Base-by-base conservation (phyloP, 148 eudicot species). In the Euryodendron excelsum region DNA sequence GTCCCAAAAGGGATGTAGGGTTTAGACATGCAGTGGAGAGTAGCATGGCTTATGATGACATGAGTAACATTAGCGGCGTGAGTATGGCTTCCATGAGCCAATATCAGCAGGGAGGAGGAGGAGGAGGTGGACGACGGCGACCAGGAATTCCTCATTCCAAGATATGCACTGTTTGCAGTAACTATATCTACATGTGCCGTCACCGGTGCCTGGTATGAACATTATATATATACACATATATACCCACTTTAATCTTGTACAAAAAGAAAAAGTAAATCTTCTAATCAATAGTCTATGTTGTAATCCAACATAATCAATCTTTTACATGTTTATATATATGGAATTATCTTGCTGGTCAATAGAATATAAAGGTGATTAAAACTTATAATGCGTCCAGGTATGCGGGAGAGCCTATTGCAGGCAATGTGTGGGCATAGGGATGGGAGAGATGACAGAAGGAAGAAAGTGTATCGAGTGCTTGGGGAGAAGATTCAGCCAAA, bases 371-470 rank as follows among this genome's bases (percentile, higher is more conserved):
- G n/a, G n/a, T n/a, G n/a, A n/a, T n/a, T n/a, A n/a, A 56, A 4
- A 18, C 3, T n/a, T 56, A 5, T 53, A 1, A 9, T 13, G n/a
- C n/a, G n/a, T 62, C 25, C 68, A 84, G 89, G 89, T 84, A 0
- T 87, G 89, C 33, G 89, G 87, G 78, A 84, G 89, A 80, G 87
- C 77, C 7, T 87, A 84, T 44, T 84, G 89, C 83, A 79, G 85
- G 72, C 79, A 74, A 36, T 87, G 89, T 74, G 55, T 75, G 72
- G 62, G 68, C 67, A 47, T 77, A 59, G 89, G 89, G 27, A 87
- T 87, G 89, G 89, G 87, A 77, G 87, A 87, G 58, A 87, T 87
- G 89, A 64, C 85, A 2, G 89, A 87, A 84, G 87, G 89, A 37
- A 79, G 89, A 71, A 87, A 87, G 64, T 87, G 89, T 37, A 60